Percentiles rank a stretch among this genome's conserved stretches.
Conservation (phyloP, 139 green algal genomes). For the Micromonas commoda region DNA sequence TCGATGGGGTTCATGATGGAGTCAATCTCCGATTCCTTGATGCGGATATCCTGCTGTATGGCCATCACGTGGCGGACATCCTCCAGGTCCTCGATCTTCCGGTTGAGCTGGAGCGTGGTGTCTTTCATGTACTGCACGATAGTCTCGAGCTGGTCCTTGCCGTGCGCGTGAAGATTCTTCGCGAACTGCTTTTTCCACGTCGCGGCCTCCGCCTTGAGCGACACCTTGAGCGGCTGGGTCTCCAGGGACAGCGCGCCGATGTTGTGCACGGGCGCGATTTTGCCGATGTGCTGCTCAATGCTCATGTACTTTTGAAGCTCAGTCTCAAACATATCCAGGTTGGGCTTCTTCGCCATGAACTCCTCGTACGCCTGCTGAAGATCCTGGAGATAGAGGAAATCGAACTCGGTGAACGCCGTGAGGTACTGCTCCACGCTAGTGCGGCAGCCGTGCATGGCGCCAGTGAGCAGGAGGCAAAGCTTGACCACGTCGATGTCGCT, state of each 20-base stretch:
- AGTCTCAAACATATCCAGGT: slow-evolving; percentile 76
- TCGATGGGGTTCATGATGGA: slow-evolving; percentile 67
- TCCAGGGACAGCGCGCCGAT: slow-evolving; percentile 77
- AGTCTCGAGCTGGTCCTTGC: slow-evolving; percentile 64
- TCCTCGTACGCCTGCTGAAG: slow-evolving; percentile 60
- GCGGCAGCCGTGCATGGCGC: slow-evolving; percentile 67
- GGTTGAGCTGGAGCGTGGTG: slow-evolving; percentile 69
- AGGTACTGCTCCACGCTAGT: slow-evolving; percentile 62
- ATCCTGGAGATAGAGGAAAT: slow-evolving; percentile 78
- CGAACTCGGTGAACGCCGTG: slow-evolving; percentile 62
- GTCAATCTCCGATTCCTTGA: slow-evolving; percentile 64
- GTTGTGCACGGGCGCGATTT: slow-evolving; percentile 65
- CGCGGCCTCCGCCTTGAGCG: slow-evolving; percentile 72
- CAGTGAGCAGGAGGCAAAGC: slow-evolving; percentile 69
- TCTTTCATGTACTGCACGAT: slow-evolving; percentile 79
- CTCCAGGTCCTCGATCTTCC: slow-evolving; percentile 76
- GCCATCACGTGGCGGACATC: slow-evolving; percentile 67
- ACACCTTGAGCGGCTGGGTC: slow-evolving; percentile 74
- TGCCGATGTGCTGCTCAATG: slow-evolving; percentile 61
- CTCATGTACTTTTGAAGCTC: slow-evolving; percentile 80
- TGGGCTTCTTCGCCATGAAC: slow-evolving; percentile 60
- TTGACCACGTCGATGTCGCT: slow-evolving; percentile 51
- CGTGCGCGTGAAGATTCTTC: slow-evolving; percentile 82
- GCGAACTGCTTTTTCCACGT: slow-evolving; percentile 89
- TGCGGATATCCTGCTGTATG: slow-evolving; percentile 53